A percentile compares a stretch with the other conserved stretches of the same genome.
Conservation (phyloP, 345 rosid genomes). For the Aethionema arabicum region DNA sequence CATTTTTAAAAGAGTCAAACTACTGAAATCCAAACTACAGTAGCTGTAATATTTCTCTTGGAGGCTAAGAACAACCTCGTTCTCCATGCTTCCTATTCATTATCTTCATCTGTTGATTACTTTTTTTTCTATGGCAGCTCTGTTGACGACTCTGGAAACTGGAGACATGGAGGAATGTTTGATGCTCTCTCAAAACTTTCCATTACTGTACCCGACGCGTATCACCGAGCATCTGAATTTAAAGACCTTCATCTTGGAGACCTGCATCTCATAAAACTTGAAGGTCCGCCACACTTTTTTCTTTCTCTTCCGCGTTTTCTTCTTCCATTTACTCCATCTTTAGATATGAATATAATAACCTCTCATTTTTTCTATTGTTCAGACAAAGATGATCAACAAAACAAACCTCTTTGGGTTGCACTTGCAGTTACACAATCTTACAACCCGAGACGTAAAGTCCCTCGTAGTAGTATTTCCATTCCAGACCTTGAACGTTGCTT, state of each 20-base stretch:
- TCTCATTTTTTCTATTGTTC: slow-evolving; percentile 14
- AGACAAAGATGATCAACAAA: slow-evolving; percentile 46
- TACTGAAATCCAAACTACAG: slow-evolving; percentile 9
- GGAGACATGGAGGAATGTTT: slow-evolving; percentile 96
- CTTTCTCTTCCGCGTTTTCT: slow-evolving; percentile 12
- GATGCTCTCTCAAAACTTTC: slow-evolving; percentile 64
- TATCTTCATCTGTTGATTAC: slow-evolving; percentile 2
- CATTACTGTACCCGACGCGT: slow-evolving; percentile 49
- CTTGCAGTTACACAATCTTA: slow-evolving; percentile 79
- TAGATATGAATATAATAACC: not conserved
- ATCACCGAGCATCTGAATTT: slow-evolving; percentile 60
- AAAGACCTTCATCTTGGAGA: slow-evolving; percentile 86
- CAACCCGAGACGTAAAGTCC: slow-evolving; percentile 65
- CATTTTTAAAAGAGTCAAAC: not conserved
- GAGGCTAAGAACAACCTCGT: too few species aligned
- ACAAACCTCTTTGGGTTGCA: slow-evolving; percentile 58
- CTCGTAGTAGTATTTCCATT: slow-evolving; percentile 65
- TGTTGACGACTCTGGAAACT: slow-evolving; percentile 80
- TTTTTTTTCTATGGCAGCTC: slow-evolving; percentile 49
- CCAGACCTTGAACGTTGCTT: slow-evolving; percentile 75
- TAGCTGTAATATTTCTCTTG: not conserved
- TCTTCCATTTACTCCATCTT: slow-evolving; percentile 1
- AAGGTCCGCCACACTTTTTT: slow-evolving; percentile 42
- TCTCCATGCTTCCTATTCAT: not conserved
- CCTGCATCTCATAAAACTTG: slow-evolving; percentile 64